Conservation (phyloP, 169 alveolate genomes). For the Plasmodium falciparum region DNA sequence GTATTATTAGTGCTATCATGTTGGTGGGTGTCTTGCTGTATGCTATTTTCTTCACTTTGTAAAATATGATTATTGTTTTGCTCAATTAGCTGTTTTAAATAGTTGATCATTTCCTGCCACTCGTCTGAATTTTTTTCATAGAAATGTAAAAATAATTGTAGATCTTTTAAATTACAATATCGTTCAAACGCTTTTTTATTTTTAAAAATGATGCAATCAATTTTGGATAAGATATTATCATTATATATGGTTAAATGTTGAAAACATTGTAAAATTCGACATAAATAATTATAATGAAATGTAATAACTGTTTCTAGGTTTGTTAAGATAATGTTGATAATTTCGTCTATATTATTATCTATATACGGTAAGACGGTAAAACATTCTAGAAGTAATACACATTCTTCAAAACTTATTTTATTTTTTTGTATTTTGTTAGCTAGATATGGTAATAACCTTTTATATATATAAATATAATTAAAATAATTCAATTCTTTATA, state of each 20-base stretch:
- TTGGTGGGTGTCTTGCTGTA: not conserved
- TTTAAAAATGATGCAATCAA: constrained; percentile 34
- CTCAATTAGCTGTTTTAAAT: constrained; percentile 6
- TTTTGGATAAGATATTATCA: constrained; percentile 51
- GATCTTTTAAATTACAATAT: constrained; percentile 12
- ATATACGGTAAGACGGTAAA: constrained; percentile 56
- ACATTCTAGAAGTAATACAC: constrained; percentile 35
- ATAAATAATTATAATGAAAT: constrained; percentile 34
- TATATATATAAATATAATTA: constrained; percentile 41
- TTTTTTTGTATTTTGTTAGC: constrained; percentile 19
- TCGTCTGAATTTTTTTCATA: constrained; percentile 31
- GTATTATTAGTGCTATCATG: not conserved
- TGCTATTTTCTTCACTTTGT: not conserved
- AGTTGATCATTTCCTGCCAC: constrained; percentile 49
- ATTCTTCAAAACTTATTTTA: constrained; percentile 45
- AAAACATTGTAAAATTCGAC: constrained; percentile 28
- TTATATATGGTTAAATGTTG: constrained; percentile 6
- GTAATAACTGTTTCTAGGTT: constrained; percentile 14
- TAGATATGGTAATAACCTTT: constrained; percentile 37
- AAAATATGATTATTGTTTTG: not conserved
- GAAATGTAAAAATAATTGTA: constrained; percentile 35
- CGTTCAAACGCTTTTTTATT: constrained; percentile 48
- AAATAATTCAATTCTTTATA: constrained; percentile 75
- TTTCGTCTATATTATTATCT: constrained; percentile 35
- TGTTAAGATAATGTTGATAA: constrained; percentile 14